These are phyloP conservation scores for Cyphellophora attinorum DNA, from an alignment of 2,329 filamentous ascomycete species.

Conservation along the genomic window DNA sequence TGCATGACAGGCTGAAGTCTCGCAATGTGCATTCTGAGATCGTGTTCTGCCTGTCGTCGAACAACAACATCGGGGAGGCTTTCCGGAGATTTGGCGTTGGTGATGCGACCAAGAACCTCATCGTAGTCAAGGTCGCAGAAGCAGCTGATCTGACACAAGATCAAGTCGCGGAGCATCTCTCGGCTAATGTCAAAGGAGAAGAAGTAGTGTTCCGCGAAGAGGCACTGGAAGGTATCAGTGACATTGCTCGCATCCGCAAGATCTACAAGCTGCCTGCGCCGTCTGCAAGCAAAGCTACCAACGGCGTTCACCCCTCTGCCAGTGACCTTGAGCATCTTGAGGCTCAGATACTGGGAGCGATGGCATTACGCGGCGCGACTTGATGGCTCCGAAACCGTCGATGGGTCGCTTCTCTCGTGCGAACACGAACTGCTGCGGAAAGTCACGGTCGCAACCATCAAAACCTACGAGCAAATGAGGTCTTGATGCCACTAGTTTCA, in stretches of 20 bases:
- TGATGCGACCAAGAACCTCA: constrained; percentile 58
- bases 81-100: constrained; percentile 81
- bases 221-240: constrained; percentile 48
- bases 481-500: too few species aligned
- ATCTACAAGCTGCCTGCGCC: constrained; percentile 66
- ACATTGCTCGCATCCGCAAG: constrained; percentile 65
- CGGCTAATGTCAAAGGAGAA: constrained; percentile 51
- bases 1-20: constrained; percentile 57
- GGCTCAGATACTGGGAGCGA: constrained; percentile 60
- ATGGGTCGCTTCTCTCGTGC: too few species aligned
- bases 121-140: constrained; percentile 69
- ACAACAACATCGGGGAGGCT: constrained; percentile 84
- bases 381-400: too few species aligned
- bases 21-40: constrained; percentile 85
- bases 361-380: constrained; percentile 61
- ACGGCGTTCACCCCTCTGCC: constrained; percentile 6
- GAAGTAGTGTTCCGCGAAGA: constrained; percentile 53
- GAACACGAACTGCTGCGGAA: too few species aligned
- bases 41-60: constrained; percentile 68
- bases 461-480: too few species aligned
- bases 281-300: constrained; percentile 16
- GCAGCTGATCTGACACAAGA: constrained; percentile 36
- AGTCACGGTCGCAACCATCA: too few species aligned
- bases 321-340: constrained; percentile 49
- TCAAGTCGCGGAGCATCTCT: constrained; percentile 52